A percentile compares a stretch with the other conserved stretches of the same genome.
Evolutionary conservation across 495 filamentous ascomycete species (phyloP).

Genomic region (Talaromyces thailandensis): DNA sequence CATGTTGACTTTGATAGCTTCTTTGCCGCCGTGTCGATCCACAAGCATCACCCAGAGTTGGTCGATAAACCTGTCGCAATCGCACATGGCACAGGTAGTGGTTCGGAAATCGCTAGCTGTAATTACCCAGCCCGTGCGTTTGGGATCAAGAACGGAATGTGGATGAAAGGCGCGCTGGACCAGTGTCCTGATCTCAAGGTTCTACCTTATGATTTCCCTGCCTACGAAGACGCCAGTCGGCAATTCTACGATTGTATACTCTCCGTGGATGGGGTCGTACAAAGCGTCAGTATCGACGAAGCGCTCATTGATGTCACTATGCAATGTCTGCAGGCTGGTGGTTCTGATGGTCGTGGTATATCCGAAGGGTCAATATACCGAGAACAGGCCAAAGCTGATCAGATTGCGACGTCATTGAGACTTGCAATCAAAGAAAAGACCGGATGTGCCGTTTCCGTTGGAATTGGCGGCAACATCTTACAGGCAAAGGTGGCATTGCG

Average conservation of each 20-base stretch:
- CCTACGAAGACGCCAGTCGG: conserved; percentile 85
- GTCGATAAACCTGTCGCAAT: conserved; percentile 79
- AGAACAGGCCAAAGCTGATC: conserved; percentile 74
- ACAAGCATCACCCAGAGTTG: conserved; percentile 63
- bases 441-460: conserved; percentile 83
- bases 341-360: conserved; percentile 57
- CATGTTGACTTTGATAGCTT: conserved; percentile 98
- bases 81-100: conserved; percentile 74
- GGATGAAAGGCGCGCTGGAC: conserved; percentile 86
- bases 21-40: conserved; percentile 85
- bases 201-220: conserved; percentile 86
- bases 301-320: conserved; percentile 72
- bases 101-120: conserved; percentile 93
- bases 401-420: conserved; percentile 60
- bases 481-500: conserved; percentile 83
- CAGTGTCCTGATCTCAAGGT: conserved; percentile 79
- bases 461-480: conserved; percentile 85
- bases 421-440: conserved; percentile 62
- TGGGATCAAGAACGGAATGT: conserved; percentile 95
- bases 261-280: conserved; percentile 69
- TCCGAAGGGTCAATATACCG: conserved; percentile 66
- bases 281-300: conserved; percentile 96
- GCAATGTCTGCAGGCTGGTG: conserved; percentile 55
- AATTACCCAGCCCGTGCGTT: conserved; percentile 84
- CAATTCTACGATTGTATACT: conserved; percentile 81